phyloP scores from a whole-genome alignment of 768 basidiomycete genomes.

The Atractiella rhizophila region DNA sequence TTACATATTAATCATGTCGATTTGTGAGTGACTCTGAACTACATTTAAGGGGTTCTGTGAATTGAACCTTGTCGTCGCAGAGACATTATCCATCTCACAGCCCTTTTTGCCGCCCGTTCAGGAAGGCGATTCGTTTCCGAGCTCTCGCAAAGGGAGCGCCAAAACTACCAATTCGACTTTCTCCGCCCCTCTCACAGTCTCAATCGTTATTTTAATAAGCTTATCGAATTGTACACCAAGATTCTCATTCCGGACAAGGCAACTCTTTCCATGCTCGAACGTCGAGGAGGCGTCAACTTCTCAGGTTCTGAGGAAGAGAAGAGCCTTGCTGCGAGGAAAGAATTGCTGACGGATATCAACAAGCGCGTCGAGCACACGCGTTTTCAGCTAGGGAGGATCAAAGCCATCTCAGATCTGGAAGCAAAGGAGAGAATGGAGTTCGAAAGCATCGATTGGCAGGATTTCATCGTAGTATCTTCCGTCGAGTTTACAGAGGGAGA shows the following conservation, averaged over 20 bases:
- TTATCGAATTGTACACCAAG: slow-evolving; percentile 87
- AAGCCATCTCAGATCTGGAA: slow-evolving; percentile 68
- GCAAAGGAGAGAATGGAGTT: slow-evolving; percentile 83
- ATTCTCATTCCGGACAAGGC: slow-evolving; percentile 62
- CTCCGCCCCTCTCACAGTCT: slow-evolving; percentile 84
- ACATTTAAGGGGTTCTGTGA: neutral
- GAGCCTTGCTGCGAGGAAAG: slow-evolving; percentile 30
- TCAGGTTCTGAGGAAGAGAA: neutral
- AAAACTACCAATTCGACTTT: slow-evolving; percentile 96
- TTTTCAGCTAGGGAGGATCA: slow-evolving; percentile 54
- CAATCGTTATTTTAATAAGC: slow-evolving; percentile 84
- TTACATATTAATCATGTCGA: slow-evolving; percentile 73
- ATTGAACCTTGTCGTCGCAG: slow-evolving; percentile 24
- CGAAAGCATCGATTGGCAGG: slow-evolving; percentile 97
- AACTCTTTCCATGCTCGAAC: slow-evolving; percentile 41
- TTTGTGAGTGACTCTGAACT: slow-evolving; percentile 34
- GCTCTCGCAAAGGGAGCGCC: slow-evolving; percentile 64
- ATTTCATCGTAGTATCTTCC: slow-evolving; percentile 91
- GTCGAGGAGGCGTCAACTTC: slow-evolving; percentile 27
- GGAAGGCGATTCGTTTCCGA: slow-evolving; percentile 63
- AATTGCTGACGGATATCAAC: slow-evolving; percentile 44
- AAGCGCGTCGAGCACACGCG: slow-evolving; percentile 74
- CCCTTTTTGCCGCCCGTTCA: slow-evolving; percentile 75
- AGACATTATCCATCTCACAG: slow-evolving; percentile 86
- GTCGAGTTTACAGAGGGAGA: slow-evolving; percentile 92